Evolutionary conservation across 495 filamentous ascomycete species (phyloP), one percentile per base, ranked within the genome.

Genomic region (Penicillium samsonianum): DNA sequence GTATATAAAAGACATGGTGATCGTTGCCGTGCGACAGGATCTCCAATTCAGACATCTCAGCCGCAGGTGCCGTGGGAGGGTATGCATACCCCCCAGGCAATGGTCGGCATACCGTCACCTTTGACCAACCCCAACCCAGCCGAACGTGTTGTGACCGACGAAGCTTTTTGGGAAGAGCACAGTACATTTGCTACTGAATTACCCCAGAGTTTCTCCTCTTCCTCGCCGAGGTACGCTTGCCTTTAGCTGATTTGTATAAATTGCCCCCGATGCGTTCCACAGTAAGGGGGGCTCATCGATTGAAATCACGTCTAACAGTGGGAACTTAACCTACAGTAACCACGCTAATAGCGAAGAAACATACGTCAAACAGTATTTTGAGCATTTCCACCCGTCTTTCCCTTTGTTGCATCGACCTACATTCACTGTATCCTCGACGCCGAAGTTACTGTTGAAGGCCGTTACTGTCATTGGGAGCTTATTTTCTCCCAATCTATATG

Each of bases 331-430:
- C 2, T 23, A 43, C 26, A 53, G 51, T 10, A 53, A 28, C 3
- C 37, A 31, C 23, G 25, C 38, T 20, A 51, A 50, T 50, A 30
- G 11, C 11, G 56, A 35, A 25, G 56, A 59, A 44, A 45, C 38
- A 53, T 52, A 59, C 41, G 44, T 53, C n/a, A 59, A 59, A 25
- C 48, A 50, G n/a, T 59, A 59, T 28, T 59, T 59, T 46, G 56
- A 59, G 33, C 23, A 59, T 53, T 59, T 59, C 41, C 56, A 59
- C n/a, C 49, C 47, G 9, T 59, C 56, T 53, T 52, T 59, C 17
- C 56, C 56, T 44, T 10, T 59, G 7, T 37, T 59, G 26, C 56
- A 59, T 53, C 56, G 56, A 20, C 56, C 56, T 4, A 59, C 56
- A 35, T 59, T 59, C 41, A 25, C 56, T 22, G 28, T 59, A 35